phyloP scores from a whole-genome alignment of 2,329 filamentous ascomycete genomes.

The Coniella vitis region DNA sequence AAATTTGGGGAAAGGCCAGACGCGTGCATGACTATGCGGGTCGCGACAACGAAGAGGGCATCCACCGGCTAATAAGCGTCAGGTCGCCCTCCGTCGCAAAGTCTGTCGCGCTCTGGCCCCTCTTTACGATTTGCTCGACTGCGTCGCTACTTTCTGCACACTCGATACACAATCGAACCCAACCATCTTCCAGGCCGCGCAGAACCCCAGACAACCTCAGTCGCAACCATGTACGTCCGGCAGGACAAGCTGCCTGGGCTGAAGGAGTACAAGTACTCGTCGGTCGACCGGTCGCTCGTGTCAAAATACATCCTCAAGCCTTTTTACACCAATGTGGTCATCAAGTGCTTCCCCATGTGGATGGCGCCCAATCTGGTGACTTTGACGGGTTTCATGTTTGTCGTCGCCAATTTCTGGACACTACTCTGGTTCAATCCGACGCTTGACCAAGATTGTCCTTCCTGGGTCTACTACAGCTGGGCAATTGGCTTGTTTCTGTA shows the following conservation, averaged over 20 bases:
- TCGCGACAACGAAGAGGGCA: conserved; percentile 3
- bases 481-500: conserved; percentile 86
- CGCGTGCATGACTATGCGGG: conserved; percentile 1
- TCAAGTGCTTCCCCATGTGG: conserved; percentile 87
- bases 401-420: conserved; percentile 83
- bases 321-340: conserved; percentile 92
- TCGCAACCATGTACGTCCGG: conserved; percentile 77
- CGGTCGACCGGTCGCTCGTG: conserved; percentile 81
- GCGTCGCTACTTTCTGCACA: not conserved
- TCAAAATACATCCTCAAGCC: conserved; percentile 95
- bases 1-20: conserved; percentile 3
- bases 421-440: conserved; percentile 94
- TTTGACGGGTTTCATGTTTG: conserved; percentile 81
- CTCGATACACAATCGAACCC: not conserved
- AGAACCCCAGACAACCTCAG: conserved; percentile 19
- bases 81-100: not conserved
- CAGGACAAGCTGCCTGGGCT: conserved; percentile 83
- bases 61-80: not conserved
- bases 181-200: not conserved
- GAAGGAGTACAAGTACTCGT: conserved; percentile 91
- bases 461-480: conserved; percentile 94
- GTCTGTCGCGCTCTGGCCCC: not conserved
- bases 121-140: no score
- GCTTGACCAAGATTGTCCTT: conserved; percentile 84
- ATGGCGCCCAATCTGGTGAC: conserved; percentile 93